A percentile compares a stretch with the other conserved stretches of the same genome.
Evolutionary conservation across 1,284 basidiomycete genomes (phyloP).

Genomic region (Sporisorium graminicola): DNA sequence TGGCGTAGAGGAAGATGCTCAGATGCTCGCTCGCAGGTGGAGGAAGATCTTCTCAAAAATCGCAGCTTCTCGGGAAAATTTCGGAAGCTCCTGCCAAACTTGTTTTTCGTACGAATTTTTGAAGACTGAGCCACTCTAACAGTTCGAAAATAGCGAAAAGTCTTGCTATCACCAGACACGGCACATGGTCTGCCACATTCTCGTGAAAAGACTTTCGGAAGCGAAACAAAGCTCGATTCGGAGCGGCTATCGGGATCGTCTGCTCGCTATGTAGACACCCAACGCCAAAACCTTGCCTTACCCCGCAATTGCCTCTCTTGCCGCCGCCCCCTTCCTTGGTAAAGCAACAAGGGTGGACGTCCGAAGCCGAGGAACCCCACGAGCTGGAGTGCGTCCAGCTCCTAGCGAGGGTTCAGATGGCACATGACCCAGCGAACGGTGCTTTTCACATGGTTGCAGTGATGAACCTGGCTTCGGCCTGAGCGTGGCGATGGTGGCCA

Average conservation of each 20-base stretch:
- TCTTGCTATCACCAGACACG: not conserved
- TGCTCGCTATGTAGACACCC: slow-evolving; percentile 27
- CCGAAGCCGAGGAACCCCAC: not conserved
- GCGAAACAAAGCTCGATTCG: slow-evolving; percentile 15
- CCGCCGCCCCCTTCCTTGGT: not conserved
- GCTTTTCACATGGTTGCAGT: slow-evolving; percentile 1
- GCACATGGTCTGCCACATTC: not conserved
- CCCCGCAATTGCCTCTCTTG: slow-evolving; percentile 21
- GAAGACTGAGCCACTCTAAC: not conserved
- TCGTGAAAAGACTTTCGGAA: slow-evolving; percentile 34
- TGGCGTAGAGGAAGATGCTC: not conserved
- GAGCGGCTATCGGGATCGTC: slow-evolving; percentile 28
- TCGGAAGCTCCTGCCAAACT: not conserved
- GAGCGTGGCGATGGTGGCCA: not conserved
- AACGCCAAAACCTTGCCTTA: not conserved
- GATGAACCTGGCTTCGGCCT: not conserved
- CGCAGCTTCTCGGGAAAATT: too few relatives aligned
- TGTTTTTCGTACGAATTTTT: slow-evolving; percentile 6
- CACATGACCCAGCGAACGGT: not conserved
- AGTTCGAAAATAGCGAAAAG: not conserved
- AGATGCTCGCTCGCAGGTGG: slow-evolving; percentile 1
- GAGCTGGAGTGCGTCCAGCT: not conserved
- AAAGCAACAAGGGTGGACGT: not conserved
- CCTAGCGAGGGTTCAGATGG: not conserved
- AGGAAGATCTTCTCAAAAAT: slow-evolving; percentile 17